Conservation (phyloP, 805 yeast genomes). For the Diddensiella transvaalensis region DNA sequence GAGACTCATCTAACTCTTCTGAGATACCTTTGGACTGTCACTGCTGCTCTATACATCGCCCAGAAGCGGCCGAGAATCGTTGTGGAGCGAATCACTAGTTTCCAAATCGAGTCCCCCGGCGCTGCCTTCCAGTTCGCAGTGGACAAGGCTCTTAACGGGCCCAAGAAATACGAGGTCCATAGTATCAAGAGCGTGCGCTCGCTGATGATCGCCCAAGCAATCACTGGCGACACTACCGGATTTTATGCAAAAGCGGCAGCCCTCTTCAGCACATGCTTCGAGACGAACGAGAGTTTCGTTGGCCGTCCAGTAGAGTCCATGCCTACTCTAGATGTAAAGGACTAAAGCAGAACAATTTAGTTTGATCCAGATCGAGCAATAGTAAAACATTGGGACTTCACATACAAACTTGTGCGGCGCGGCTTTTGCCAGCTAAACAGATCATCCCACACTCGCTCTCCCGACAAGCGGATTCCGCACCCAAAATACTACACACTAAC, state of each 20-base stretch:
- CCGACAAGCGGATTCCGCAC: too few species aligned
- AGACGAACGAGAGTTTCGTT: not conserved
- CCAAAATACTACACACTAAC: too few species aligned
- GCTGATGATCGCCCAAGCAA: slow-evolving; percentile 19
- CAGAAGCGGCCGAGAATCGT: slow-evolving; percentile 22
- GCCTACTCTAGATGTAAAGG: not conserved
- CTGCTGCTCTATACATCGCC: slow-evolving; percentile 19
- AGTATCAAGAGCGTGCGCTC: slow-evolving; percentile 24
- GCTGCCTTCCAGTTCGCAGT: slow-evolving; percentile 21
- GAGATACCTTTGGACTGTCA: slow-evolving; percentile 17
- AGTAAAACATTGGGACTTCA: not conserved
- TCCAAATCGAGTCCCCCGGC: slow-evolving; percentile 10
- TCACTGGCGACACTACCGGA: slow-evolving; percentile 17
- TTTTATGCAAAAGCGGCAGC: slow-evolving; percentile 22
- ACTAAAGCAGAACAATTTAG: not conserved
- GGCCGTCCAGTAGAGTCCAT: not conserved
- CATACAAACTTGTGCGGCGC: too few species aligned
- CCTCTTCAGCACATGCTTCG: slow-evolving; percentile 12
- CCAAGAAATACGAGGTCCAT: slow-evolving; percentile 20
- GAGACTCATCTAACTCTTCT: slow-evolving; percentile 12
- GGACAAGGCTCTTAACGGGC: slow-evolving; percentile 19
- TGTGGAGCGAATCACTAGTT: slow-evolving; percentile 7
- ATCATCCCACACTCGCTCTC: too few species aligned
- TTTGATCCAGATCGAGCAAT: not conserved
- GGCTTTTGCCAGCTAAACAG: too few species aligned